Base-by-base conservation (phyloP, 225 moss, liverwort and hornwort genomes). In the Lunularia cruciata region DNA sequence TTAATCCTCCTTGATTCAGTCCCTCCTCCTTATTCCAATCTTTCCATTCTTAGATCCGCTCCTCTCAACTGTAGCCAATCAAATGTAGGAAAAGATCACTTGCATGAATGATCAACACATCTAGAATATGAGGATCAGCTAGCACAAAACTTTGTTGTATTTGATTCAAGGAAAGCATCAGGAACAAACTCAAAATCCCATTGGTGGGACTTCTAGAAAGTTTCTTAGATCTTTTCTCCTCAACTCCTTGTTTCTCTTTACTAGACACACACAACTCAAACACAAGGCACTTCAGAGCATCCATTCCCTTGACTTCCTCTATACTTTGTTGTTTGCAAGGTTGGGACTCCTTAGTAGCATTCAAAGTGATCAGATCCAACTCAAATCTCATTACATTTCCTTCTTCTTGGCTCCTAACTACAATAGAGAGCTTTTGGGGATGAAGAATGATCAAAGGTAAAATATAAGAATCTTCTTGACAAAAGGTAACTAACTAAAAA, bases 121-220 rank as follows among this genome's bases (percentile, higher is more conserved):
- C 86, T n/a, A 85, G 89, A 65, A 89, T 57, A 71, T 85, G 81
- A 28, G 89, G 87, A 77, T 92, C 83, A 54, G 84, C 81, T 85
- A 94, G 70, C 34, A 94, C 90, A 67, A 94, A 89, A 63, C 90
- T 94, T 74, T 90, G 93, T 60, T 94, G 87, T 32, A 94, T 87
- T 53, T 88, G 87, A 23, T 79, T 72, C 33, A 94, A 83, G 6
- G 88, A 85, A 47, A 86, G 65, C 83, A 90, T 76, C 7, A 94
- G 83, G 63, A 90, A 94, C 64, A 88, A 94, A 47, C 84, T 84
- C 63, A 90, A 81, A 60, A 87, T 78, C n/a, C 90, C 88, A 13
- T 67, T 69, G 2, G 74, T 60, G 33, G 79, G 65, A 70, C 73
- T 71, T 45, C 78, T 83, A 46, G 80, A 64, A 28, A 83, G 42